Base-by-base conservation (phyloP, 2,329 filamentous ascomycete species). In the Penicillium sp. region DNA sequence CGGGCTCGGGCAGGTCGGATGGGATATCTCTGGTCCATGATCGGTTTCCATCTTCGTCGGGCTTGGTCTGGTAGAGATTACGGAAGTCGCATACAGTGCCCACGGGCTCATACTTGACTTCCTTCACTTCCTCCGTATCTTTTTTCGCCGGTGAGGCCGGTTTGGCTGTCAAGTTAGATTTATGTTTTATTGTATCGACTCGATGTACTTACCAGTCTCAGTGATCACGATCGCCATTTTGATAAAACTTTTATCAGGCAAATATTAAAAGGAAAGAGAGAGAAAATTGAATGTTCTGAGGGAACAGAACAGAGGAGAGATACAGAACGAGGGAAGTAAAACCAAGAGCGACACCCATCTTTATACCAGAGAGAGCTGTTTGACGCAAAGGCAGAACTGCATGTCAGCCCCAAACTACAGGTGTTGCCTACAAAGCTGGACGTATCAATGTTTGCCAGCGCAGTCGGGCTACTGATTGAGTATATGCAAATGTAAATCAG, bases 1-100 rank as follows among this genome's bases (percentile, higher is more conserved):
- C 83, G 0, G 83, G 79, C 48, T 82, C 79, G 43, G 79, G 75
- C 3, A 83, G 72, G 57, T 84, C 79, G 45, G 81, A 74, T 1
- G 84, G 83, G 27, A 79, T 76, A 54, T 81, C 78, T 50, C 81
- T 78, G 7, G 80, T 79, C 84, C 83, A 86, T 41, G 80, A 80
- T 55, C 75, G 73, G 32, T 77, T 71, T 9, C 81, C 82, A 43
- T 77, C 71, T 10, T 77, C 71, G 63, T 84, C 82, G 48, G 77
- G 77, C 56, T 80, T 78, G 41, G 77, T 77, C 24, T 75, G 72
- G 56, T 82, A 83, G 5, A 83, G 69, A 24, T 80, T 70, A 64
- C 79, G 79, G 21, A 75, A 64, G 8, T 74, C 75, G 40, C 69
- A 70, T 45, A 74, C 61, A 48, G 70, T 69, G 7, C 70, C 70